Percentiles rank a stretch among this genome's conserved stretches.
phyloP scores from a whole-genome alignment of 805 yeast species.

The Wickerhamiella galacta region DNA sequence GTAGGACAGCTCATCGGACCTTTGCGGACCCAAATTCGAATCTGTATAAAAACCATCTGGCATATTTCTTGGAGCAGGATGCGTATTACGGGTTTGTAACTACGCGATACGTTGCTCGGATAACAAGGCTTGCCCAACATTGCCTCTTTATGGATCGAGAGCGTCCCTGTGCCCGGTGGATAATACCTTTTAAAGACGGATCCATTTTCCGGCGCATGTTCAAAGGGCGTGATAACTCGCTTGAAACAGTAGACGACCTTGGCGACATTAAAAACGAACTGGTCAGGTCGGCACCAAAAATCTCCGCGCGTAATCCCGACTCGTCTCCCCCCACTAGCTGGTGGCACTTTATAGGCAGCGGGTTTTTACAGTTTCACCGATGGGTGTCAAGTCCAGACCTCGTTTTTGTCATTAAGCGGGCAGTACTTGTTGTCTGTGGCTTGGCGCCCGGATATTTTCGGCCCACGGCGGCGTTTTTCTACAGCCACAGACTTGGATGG shows the following conservation, averaged over 20 bases:
- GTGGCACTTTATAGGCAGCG: conserved; percentile 13
- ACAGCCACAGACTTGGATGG: conserved; percentile 16
- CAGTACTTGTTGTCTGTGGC: conserved; percentile 11
- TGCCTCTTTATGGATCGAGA: neutral
- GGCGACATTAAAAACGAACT: neutral
- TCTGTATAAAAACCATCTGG: too few species aligned
- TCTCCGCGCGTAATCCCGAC: conserved; percentile 16
- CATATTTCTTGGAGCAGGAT: neutral
- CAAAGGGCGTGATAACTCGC: too few species aligned
- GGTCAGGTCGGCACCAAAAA: too few species aligned
- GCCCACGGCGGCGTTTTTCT: conserved; percentile 14
- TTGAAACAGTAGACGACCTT: neutral
- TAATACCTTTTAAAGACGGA: neutral
- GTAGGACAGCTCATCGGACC: too few species aligned
- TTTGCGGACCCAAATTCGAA: too few species aligned
- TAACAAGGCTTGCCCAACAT: neutral
- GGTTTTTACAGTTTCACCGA: conserved; percentile 1
- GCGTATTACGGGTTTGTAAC: neutral
- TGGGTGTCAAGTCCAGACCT: conserved; percentile 7
- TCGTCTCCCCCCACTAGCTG: conserved; percentile 15
- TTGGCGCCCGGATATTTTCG: conserved; percentile 17
- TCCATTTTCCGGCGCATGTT: too few species aligned
- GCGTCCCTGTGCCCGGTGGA: neutral
- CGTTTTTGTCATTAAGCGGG: conserved; percentile 15
- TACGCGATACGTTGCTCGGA: neutral